Base-by-base conservation (phyloP, 2,329 filamentous ascomycete genomes). In the Paraphoma chrysanthemicola region DNA sequence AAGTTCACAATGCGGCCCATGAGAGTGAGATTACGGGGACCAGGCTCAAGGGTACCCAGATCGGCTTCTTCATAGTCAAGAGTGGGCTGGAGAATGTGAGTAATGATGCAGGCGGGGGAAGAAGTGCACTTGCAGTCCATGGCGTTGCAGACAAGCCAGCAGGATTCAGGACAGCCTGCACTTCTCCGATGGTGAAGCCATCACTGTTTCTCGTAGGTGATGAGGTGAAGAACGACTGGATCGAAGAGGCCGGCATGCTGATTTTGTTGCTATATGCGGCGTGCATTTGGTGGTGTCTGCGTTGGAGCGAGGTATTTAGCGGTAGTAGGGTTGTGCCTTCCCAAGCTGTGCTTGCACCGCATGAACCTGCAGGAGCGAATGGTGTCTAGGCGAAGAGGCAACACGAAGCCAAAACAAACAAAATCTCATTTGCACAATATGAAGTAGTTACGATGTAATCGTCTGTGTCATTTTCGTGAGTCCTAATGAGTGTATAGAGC, bases 1-100 rank as follows among this genome's bases (percentile, higher is more conserved):
- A 86, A 80, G 67, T 87, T 87, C 10, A 85, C 83, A 11, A 88
- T 69, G 29, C 86, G 78, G 1, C 86, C 86, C 36, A 77, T 79
- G 54, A 88, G 83, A 2, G 77, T 77, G 30, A 87, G 79, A 48
- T 81, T 76, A 31, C 74, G 74, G 0, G 82, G 82, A 0, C 86
- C 86, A 1, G 81, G 75, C 36, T 81, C 60, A 1, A 88, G 74
- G 4, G 80, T 68, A 6, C 72, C 77, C 31, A 88, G 84, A 3
- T 77, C 69, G 1, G 77, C 68, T 55, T 82, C 77, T 53, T 83
- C 76, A 53, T 86, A 86, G 7, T 78, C 71, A 12, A 79, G 73
- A 2, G 73, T 67, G 0, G 83, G 83, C 18, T 77, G 69, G 77
- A 79, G 81, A 10, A 11, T 5, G 6, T 73, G 44, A 61, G 50